Conservation (phyloP, 257 asterid species). For the Solanum etuberosum region DNA sequence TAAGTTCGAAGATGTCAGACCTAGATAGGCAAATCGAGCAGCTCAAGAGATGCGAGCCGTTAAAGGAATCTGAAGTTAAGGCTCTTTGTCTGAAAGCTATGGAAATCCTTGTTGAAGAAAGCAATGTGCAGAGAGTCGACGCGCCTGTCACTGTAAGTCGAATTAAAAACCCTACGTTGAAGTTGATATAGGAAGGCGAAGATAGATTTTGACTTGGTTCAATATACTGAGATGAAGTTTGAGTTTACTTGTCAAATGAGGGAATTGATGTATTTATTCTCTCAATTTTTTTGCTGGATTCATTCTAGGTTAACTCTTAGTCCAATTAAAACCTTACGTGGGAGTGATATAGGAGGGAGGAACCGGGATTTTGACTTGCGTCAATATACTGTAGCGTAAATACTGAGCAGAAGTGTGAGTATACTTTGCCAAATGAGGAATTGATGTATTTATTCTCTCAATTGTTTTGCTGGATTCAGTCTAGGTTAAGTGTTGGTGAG, state of each 20-base stretch:
- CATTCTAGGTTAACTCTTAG: slow-evolving; percentile 23
- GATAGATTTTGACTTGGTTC: not conserved
- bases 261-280: not conserved
- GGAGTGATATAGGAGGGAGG: not conserved
- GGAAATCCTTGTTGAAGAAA: slow-evolving; percentile 93
- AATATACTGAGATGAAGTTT: not conserved
- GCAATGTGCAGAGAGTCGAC: slow-evolving; percentile 92
- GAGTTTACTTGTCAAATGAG: not conserved
- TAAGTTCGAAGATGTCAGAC: slow-evolving; percentile 57
- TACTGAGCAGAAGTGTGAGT: not conserved
- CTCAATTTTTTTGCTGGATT: not conserved
- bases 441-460: not conserved
- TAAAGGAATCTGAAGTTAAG: slow-evolving; percentile 78
- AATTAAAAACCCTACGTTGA: not conserved
- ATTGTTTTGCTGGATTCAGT: not conserved
- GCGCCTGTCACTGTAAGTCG: slow-evolving; percentile 78
- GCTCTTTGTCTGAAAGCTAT: slow-evolving; percentile 79
- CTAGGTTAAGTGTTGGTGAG: not conserved
- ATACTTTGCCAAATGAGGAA: not conserved
- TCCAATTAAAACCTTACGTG: not conserved
- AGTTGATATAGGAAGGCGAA: not conserved
- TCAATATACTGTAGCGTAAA: not conserved
- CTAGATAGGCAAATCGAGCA: slow-evolving; percentile 92
- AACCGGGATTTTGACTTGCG: not conserved
- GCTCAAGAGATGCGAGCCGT: slow-evolving; percentile 86